Evolutionary conservation across 495 filamentous ascomycete genomes (phyloP).

Genomic region (Polyplosphaeria fusca): DNA sequence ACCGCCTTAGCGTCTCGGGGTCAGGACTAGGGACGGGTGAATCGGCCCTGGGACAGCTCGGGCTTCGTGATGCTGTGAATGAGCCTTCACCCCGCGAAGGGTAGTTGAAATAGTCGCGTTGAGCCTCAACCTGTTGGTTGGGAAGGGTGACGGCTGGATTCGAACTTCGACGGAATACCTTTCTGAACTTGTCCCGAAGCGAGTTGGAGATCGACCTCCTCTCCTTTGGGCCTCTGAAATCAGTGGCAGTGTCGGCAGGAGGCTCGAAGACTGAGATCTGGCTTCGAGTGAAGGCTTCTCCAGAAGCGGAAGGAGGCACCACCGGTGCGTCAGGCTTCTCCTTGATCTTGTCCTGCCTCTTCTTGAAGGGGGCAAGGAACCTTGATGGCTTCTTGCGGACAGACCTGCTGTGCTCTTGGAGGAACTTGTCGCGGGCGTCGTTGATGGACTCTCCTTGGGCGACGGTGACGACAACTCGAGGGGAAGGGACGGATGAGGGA

Average conservation of each 20-base stretch:
- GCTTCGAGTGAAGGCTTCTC: slow-evolving; percentile 21
- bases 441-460: slow-evolving; percentile 18
- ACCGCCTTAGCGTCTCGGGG: slow-evolving; percentile 7
- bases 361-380: slow-evolving; percentile 39
- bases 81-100: not conserved
- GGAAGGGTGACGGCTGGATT: slow-evolving; percentile 25
- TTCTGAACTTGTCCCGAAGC: slow-evolving; percentile 27
- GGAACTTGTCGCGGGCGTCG: slow-evolving; percentile 34
- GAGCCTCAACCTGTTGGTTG: slow-evolving; percentile 29
- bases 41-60: slow-evolving; percentile 9
- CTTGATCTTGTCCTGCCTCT: slow-evolving; percentile 32
- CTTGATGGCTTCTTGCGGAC: slow-evolving; percentile 38
- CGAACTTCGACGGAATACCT: slow-evolving; percentile 24
- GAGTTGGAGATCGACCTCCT: slow-evolving; percentile 32
- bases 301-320: not conserved
- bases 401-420: slow-evolving; percentile 38
- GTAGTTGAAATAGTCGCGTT: slow-evolving; percentile 28
- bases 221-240: slow-evolving; percentile 14
- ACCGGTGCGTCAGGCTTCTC: not conserved
- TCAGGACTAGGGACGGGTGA: too few species aligned
- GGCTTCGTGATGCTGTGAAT: slow-evolving; percentile 6
- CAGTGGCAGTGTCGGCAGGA: not conserved
- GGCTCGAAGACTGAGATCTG: slow-evolving; percentile 21
- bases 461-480: slow-evolving; percentile 11
- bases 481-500: slow-evolving; percentile 7